phyloP scores from a whole-genome alignment of 495 filamentous ascomycete species.

The Xylaria longipes region DNA sequence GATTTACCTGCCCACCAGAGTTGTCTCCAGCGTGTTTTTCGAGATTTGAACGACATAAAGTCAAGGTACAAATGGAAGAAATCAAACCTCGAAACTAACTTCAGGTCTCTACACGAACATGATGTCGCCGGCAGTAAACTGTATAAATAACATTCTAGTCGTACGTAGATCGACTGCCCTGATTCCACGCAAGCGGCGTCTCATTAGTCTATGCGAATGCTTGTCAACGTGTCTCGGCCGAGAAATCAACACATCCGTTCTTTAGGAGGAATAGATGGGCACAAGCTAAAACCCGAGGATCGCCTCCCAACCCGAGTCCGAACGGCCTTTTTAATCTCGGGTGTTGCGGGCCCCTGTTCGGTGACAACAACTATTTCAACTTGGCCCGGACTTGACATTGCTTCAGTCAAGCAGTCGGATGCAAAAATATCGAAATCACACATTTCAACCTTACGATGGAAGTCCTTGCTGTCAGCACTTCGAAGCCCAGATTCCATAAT shows the following conservation, averaged over 20 bases:
- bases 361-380: background rate
- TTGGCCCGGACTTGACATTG: background rate
- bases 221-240: conserved; percentile 5
- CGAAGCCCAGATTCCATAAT: conserved; percentile 3
- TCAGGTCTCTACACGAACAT: too few relatives aligned
- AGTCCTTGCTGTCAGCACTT: conserved; percentile 18
- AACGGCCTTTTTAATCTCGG: conserved; percentile 1
- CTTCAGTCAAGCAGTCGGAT: background rate
- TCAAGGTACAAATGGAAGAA: too few relatives aligned
- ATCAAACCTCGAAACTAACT: too few relatives aligned
- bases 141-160: background rate
- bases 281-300: conserved; percentile 8
- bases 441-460: background rate
- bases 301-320: conserved; percentile 1
- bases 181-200: background rate
- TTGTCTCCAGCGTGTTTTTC: too few relatives aligned
- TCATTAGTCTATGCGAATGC: background rate
- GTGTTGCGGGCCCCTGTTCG: background rate
- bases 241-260: background rate
- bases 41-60: too few relatives aligned
- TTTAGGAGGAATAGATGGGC: background rate
- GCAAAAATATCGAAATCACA: background rate
- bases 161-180: background rate
- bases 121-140: too few relatives aligned
- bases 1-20: too few relatives aligned